Conservation (phyloP, 2,329 filamentous ascomycete species). For the Fusarium coicis region DNA sequence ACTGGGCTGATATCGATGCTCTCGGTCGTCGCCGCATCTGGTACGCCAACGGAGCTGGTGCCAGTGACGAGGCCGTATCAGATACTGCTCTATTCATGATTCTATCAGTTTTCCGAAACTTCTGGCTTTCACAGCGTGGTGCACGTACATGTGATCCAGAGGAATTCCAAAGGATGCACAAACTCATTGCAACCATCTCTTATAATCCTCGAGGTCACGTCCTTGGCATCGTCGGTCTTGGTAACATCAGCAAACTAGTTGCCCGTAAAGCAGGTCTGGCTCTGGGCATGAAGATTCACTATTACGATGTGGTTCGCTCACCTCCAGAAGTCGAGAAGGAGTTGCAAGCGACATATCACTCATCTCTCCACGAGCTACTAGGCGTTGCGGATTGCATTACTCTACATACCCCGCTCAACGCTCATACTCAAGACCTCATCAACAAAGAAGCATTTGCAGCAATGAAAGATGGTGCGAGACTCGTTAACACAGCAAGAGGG, state of each 20-base stretch:
- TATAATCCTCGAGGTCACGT: constrained; percentile 59
- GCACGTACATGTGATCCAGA: constrained; percentile 32
- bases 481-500: constrained; percentile 65
- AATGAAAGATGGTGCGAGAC: constrained; percentile 59
- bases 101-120: constrained; percentile 60
- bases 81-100: constrained; percentile 57
- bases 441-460: constrained; percentile 32
- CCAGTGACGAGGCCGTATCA: constrained; percentile 56
- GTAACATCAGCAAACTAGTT: constrained; percentile 56
- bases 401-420: constrained; percentile 47
- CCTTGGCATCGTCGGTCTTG: constrained; percentile 65
- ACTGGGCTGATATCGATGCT: constrained; percentile 68
- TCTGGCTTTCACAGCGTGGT: constrained; percentile 53
- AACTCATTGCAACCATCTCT: constrained; percentile 50
- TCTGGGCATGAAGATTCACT: constrained; percentile 65
- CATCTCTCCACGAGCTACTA: constrained; percentile 43
- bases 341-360: constrained; percentile 46
- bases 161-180: constrained; percentile 30
- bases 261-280: constrained; percentile 57
- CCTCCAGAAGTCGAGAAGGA: constrained; percentile 44
- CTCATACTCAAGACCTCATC: constrained; percentile 30
- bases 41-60: constrained; percentile 57
- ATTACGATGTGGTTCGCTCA: constrained; percentile 57
- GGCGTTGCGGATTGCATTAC: constrained; percentile 48
- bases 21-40: constrained; percentile 53